Evolutionary conservation across 805 yeast species (phyloP), one percentile per base, ranked within the genome.

Genomic region (Kluyveromyces dobzhanskii): DNA sequence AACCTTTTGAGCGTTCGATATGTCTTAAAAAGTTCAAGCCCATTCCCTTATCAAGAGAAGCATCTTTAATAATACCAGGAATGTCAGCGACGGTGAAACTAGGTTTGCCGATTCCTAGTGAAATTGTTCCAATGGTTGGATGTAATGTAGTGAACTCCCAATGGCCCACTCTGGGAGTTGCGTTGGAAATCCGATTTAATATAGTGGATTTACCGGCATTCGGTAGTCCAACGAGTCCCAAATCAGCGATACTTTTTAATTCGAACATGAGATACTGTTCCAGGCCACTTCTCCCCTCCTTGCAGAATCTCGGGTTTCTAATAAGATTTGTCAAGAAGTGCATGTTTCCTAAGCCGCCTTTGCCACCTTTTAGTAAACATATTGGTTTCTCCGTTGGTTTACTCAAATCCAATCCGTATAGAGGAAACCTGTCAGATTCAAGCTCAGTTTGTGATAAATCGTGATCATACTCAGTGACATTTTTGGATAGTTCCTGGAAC

Each of bases 171-270:
- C 85, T 68, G 1, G 98, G 97, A 41, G 80, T 70, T 0, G 98
- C 97, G 39, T 78, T 76, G 0, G 96, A 85, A 12, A 92, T 85
- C 8, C 94, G 87, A 40, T 94, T 67, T 32, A 92, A 62, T 23
- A 92, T 67, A 0, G 97, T 86, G 3, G 95, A 85, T 56, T 92
- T 92, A 1, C 98, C 98, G 3, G 97, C 96, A 60, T 92, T 92
- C 1, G 98, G 98, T 14, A 92, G 66, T 0, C 98, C 98, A 17
- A 92, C 95, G 4, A 92, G 65, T 0, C 97, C 98, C 42, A 90
- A 64, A 59, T 92, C 97, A 0, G 98, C 98, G 41, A 92, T 69
- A 28, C 87, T 68, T 56, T 86, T 87, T 46, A 92, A 65, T 61
- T 92, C 98, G 46, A 92, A 75, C 41, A 85, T 61, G 45, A 92